Conservation (phyloP, 1,284 basidiomycete genomes). For the Paramarasmius palmivorus region DNA sequence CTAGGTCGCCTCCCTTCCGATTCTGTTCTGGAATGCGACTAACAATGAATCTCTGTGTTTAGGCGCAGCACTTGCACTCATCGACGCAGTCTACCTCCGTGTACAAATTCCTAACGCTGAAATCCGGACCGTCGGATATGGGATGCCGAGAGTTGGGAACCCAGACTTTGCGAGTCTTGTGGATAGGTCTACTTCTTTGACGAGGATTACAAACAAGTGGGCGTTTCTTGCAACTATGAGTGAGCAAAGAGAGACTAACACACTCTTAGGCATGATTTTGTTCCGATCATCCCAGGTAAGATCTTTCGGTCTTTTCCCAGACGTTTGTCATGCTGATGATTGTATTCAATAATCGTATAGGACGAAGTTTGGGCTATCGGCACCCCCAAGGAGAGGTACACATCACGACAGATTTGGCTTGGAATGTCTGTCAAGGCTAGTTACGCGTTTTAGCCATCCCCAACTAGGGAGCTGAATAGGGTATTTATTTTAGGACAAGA, state of each 20-base stretch:
- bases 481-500: conserved; percentile 47
- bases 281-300: conserved; percentile 47
- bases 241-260: conserved; percentile 16
- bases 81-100: conserved; percentile 39
- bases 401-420: conserved; percentile 34
- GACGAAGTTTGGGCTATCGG: conserved; percentile 49
- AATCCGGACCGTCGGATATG: conserved; percentile 43
- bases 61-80: conserved; percentile 53
- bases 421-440: conserved; percentile 43
- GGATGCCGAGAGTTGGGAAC: conserved; percentile 67
- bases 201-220: conserved; percentile 54
- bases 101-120: conserved; percentile 29
- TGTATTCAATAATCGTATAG: conserved; percentile 24
- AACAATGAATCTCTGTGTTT: neutral
- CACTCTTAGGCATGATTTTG: conserved; percentile 35
- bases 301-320: neutral
- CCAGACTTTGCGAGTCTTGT: conserved; percentile 59
- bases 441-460: conserved; percentile 6
- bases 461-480: conserved; percentile 13
- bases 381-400: conserved; percentile 64
- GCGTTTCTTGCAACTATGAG: conserved; percentile 19
- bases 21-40: neutral
- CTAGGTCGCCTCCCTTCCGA: conserved; percentile 36
- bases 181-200: conserved; percentile 42
- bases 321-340: neutral